phyloP scores from a whole-genome alignment of 805 yeast species.

The Kurtzmaniella cleridarum region DNA sequence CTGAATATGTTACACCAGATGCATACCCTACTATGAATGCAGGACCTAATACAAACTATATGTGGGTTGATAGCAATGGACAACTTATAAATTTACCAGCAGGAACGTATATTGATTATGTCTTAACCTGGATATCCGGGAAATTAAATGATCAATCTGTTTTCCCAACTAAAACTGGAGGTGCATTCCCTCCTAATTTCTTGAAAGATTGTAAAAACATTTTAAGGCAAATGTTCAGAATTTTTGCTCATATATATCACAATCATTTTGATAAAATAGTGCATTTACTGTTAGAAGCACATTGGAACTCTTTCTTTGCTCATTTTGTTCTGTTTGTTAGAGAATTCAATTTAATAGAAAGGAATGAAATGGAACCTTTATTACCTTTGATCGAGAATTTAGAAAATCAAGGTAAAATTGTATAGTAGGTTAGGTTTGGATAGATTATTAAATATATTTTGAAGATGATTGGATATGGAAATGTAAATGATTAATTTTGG shows the following conservation, averaged over 20 bases:
- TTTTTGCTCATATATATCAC: slow-evolving; percentile 91
- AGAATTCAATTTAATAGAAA: slow-evolving; percentile 78
- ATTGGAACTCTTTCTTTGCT: slow-evolving; percentile 96
- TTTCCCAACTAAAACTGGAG: slow-evolving; percentile 88
- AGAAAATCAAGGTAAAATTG: slow-evolving; percentile 82
- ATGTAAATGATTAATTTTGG: not conserved
- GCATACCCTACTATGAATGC: slow-evolving; percentile 93
- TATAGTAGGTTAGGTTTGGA: slow-evolving; percentile 15
- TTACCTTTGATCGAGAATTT: slow-evolving; percentile 69
- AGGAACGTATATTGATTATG: slow-evolving; percentile 85
- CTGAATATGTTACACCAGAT: slow-evolving; percentile 88
- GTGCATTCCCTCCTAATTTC: slow-evolving; percentile 85
- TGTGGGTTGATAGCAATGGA: slow-evolving; percentile 78
- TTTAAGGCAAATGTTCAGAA: slow-evolving; percentile 86
- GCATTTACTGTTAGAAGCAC: slow-evolving; percentile 92
- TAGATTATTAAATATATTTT: not conserved
- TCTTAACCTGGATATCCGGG: slow-evolving; percentile 81
- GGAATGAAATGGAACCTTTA: slow-evolving; percentile 75
- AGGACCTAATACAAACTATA: slow-evolving; percentile 84
- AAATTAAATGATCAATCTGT: slow-evolving; percentile 84
- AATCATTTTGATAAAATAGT: slow-evolving; percentile 91
- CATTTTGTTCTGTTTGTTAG: slow-evolving; percentile 85
- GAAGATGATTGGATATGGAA: too few relatives aligned
- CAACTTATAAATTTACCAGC: slow-evolving; percentile 88
- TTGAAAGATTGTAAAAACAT: slow-evolving; percentile 80